A percentile compares a stretch with the other conserved stretches of the same genome.
Conservation (phyloP, 495 filamentous ascomycete species). For the Pseudevernia furfuracea region DNA sequence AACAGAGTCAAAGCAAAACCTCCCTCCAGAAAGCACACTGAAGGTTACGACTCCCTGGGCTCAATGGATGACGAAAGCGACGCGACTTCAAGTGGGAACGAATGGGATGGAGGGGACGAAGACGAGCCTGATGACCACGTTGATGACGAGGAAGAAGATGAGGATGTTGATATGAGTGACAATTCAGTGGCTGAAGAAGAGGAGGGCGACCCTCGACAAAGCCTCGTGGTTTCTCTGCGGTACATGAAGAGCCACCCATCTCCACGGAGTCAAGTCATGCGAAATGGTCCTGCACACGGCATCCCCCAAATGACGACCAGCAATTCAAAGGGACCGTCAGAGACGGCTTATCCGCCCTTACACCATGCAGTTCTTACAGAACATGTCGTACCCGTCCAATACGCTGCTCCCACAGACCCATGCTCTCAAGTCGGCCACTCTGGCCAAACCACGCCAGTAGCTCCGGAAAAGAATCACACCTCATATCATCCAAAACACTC, state of each 20-base stretch:
- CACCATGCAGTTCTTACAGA: no score
- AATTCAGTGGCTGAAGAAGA: slow-evolving; percentile 30
- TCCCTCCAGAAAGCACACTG: slow-evolving; percentile 3
- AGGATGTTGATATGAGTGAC: slow-evolving; percentile 33
- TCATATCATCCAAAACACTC: not conserved
- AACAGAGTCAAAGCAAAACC: slow-evolving; percentile 9
- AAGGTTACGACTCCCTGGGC: slow-evolving; percentile 42
- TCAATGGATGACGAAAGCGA: slow-evolving; percentile 56
- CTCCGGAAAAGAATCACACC: not conserved
- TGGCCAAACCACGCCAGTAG: not conserved
- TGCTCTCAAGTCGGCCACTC: not conserved
- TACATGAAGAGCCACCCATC: slow-evolving; percentile 28
- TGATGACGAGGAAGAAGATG: slow-evolving; percentile 48
- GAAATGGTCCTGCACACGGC: not conserved
- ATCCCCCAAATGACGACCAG: not conserved
- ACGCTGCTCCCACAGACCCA: not conserved
- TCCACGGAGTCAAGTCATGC: slow-evolving; percentile 7
- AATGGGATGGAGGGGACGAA: slow-evolving; percentile 46
- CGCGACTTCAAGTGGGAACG: slow-evolving; percentile 40
- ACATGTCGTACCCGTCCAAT: no score
- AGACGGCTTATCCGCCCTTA: not conserved
- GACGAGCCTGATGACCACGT: slow-evolving; percentile 48
- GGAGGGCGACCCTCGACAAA: slow-evolving; percentile 29
- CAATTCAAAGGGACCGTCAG: not conserved
- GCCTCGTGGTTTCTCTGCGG: slow-evolving; percentile 60